Conservation (phyloP, 371 early-diverging fungal species). For the Cokeromyces recurvatus region DNA sequence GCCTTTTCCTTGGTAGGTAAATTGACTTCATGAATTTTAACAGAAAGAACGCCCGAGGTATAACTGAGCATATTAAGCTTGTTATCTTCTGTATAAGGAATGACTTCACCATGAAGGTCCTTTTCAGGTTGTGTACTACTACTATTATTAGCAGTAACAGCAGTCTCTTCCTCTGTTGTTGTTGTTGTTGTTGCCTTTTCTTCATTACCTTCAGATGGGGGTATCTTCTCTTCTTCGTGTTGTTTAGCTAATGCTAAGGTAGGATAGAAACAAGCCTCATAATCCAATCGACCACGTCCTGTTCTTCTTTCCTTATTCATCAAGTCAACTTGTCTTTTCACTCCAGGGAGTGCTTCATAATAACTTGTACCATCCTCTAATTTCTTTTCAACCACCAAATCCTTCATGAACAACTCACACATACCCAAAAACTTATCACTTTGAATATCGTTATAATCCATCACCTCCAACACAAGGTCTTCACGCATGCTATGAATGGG, state of each 20-base stretch:
- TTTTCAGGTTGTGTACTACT: conserved; percentile 3
- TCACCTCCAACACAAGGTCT: conserved; percentile 60
- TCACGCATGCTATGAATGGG: conserved; percentile 61
- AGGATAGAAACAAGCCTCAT: conserved; percentile 60
- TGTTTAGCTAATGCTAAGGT: conserved; percentile 52
- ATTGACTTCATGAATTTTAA: conserved; percentile 23
- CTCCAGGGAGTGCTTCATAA: conserved; percentile 22
- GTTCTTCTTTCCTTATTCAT: conserved; percentile 47
- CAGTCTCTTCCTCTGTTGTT: conserved; percentile 2
- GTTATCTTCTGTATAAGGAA: conserved; percentile 19
- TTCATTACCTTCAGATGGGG: not conserved
- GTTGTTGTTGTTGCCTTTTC: not conserved
- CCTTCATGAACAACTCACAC: conserved; percentile 27
- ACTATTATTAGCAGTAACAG: not conserved
- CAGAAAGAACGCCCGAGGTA: conserved; percentile 22
- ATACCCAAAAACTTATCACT: conserved; percentile 62
- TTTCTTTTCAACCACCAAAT: conserved; percentile 17
- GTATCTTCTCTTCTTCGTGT: conserved; percentile 11
- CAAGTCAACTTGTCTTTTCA: conserved; percentile 46
- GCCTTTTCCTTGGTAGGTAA: conserved; percentile 15
- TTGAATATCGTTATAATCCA: conserved; percentile 61
- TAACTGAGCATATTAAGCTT: conserved; percentile 19
- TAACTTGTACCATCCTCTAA: conserved; percentile 18
- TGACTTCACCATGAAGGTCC: conserved; percentile 26
- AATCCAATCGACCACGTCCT: conserved; percentile 56